These are phyloP conservation scores for Saraca asoca DNA, from an alignment of 331 rosid species.

Conservation along the genomic window DNA sequence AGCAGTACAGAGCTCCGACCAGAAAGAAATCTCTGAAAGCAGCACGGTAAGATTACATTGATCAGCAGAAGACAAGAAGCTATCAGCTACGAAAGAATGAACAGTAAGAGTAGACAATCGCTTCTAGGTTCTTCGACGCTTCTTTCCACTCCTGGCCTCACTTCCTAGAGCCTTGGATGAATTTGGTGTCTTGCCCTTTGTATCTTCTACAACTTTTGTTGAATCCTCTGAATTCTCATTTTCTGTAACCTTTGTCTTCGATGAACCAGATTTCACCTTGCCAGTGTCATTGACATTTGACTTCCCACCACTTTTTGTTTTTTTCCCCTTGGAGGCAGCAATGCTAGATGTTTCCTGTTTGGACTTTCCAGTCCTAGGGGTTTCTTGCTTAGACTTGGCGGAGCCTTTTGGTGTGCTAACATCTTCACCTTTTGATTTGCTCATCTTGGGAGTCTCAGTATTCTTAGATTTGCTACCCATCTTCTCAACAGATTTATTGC, in stretches of 20 bases:
- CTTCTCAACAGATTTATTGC: constrained; percentile 46
- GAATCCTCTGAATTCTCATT: constrained; percentile 47
- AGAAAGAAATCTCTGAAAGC: constrained; percentile 27
- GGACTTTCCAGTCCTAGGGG: constrained; percentile 55
- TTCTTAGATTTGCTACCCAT: too few species aligned
- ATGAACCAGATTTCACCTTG: constrained; percentile 54
- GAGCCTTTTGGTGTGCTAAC: constrained; percentile 42
- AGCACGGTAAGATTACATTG: constrained; percentile 24
- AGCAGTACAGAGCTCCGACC: constrained; percentile 33
- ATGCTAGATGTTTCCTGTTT: constrained; percentile 56
- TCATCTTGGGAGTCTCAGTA: constrained; percentile 40
- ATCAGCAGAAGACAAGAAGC: constrained; percentile 30
- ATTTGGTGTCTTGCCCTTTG: constrained; percentile 50
- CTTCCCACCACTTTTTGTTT: constrained; percentile 54
- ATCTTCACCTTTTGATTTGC: constrained; percentile 51
- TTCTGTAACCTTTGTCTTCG: constrained; percentile 53
- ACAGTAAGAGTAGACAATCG: constrained; percentile 15
- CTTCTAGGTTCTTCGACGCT: constrained; percentile 61
- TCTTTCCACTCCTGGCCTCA: constrained; percentile 64
- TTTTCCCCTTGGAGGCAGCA: constrained; percentile 56
- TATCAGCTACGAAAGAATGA: constrained; percentile 26
- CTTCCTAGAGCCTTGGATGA: constrained; percentile 53
- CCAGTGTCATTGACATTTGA: constrained; percentile 49
- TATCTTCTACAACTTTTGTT: constrained; percentile 39
- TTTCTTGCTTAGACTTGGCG: constrained; percentile 60